Evolutionary conservation across 2,329 filamentous ascomycete species (phyloP).

Genomic region (Lecanicillium sp.): DNA sequence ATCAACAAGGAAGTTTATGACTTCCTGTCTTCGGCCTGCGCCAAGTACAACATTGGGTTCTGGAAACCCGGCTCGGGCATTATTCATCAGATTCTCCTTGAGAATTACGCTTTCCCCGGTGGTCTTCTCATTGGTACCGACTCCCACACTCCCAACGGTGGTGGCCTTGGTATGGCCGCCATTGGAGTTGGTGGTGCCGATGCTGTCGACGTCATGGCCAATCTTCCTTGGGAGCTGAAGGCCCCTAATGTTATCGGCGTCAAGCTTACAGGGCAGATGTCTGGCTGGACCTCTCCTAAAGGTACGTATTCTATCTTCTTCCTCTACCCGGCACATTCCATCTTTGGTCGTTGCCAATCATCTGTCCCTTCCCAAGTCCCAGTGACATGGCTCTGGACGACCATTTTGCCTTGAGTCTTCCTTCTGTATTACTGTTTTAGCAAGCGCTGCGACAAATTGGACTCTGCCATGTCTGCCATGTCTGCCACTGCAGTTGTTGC

Average conservation of each 20-base stretch:
- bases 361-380: too few species aligned
- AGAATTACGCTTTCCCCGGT: conserved; percentile 99
- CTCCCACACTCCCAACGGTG: conserved; percentile 94
- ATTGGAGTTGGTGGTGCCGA: conserved; percentile 98
- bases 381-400: too few species aligned
- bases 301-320: too few species aligned
- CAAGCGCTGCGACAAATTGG: too few species aligned
- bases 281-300: conserved; percentile 90
- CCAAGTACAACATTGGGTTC: conserved; percentile 99
- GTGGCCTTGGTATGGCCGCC: conserved; percentile 88
- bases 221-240: conserved; percentile 96
- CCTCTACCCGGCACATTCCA: too few species aligned
- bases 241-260: conserved; percentile 96
- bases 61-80: conserved; percentile 98
- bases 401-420: too few species aligned
- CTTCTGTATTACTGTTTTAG: too few species aligned
- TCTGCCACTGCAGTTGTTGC: too few species aligned
- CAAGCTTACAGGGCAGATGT: conserved; percentile 81
- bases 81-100: conserved; percentile 96
- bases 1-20: conserved; percentile 99
- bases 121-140: conserved; percentile 96
- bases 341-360: too few species aligned
- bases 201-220: conserved; percentile 96
- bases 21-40: conserved; percentile 87
- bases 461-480: too few species aligned